phyloP scores from a whole-genome alignment of 495 filamentous ascomycete genomes.

The Aspergillus panamensis region DNA sequence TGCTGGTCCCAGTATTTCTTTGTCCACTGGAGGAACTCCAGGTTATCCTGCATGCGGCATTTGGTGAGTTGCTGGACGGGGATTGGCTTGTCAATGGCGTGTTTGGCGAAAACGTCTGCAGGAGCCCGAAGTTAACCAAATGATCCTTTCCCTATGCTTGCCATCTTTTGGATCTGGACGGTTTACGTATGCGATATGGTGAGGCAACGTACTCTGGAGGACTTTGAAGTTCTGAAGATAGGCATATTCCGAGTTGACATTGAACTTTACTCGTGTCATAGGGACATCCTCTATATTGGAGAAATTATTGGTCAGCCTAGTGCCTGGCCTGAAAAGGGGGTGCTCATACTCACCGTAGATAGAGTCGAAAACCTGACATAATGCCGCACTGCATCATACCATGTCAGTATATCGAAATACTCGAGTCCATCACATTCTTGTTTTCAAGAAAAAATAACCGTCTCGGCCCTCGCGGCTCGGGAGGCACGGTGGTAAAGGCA shows the following conservation, averaged over 20 bases:
- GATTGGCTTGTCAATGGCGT: conserved; percentile 80
- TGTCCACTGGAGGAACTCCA: conserved; percentile 96
- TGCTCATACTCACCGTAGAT: conserved; percentile 68
- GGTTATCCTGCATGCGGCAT: conserved; percentile 99
- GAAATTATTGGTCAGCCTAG: conserved; percentile 19
- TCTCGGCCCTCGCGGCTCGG: background rate
- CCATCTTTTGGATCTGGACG: background rate
- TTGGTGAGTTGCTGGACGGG: conserved; percentile 87
- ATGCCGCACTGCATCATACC: conserved; percentile 65
- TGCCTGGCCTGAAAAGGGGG: background rate
- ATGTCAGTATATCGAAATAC: conserved; percentile 22
- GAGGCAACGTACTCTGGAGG: conserved; percentile 71
- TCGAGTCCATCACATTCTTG: background rate
- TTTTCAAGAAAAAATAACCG: background rate
- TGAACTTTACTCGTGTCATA: conserved; percentile 97
- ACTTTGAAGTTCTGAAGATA: conserved; percentile 98
- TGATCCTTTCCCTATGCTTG: background rate
- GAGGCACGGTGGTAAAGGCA: conserved; percentile 19
- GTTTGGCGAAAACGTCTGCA: conserved; percentile 78
- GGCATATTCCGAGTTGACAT: conserved; percentile 93
- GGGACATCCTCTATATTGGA: conserved; percentile 71
- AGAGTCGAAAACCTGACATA: conserved; percentile 95
- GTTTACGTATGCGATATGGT: conserved; percentile 2
- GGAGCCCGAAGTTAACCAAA: conserved; percentile 7
- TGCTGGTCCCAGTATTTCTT: conserved; percentile 98